Conservation (phyloP, 1,139 yeast species). For the Pichia kudriavzevii region DNA sequence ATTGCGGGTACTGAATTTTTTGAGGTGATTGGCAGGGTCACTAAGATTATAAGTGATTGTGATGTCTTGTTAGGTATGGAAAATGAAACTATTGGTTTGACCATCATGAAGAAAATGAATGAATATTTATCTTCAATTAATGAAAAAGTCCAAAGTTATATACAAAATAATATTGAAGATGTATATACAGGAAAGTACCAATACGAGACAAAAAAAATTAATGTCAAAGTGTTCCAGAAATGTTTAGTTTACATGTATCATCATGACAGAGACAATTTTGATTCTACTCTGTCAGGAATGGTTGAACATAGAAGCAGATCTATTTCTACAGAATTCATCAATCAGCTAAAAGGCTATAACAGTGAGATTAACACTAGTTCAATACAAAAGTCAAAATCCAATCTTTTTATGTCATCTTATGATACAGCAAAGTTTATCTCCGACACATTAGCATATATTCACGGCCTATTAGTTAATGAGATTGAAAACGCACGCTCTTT, state of each 20-base stretch:
- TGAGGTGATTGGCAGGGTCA: conserved; percentile 50
- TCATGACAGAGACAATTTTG: conserved; percentile 33
- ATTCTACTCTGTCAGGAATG: conserved; percentile 48
- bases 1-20: conserved; percentile 55
- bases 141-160: conserved; percentile 38
- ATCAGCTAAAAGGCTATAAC: conserved; percentile 39
- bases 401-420: conserved; percentile 61
- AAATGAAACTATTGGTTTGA: conserved; percentile 63
- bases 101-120: conserved; percentile 57
- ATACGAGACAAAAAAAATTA: conserved; percentile 9
- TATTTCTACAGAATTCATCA: conserved; percentile 51
- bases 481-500: conserved; percentile 61
- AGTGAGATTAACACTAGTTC: conserved; percentile 16
- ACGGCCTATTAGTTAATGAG: conserved; percentile 84
- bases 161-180: conserved; percentile 26
- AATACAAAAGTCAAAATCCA: conserved; percentile 20
- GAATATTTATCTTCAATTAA: conserved; percentile 45
- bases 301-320: conserved; percentile 51
- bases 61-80: conserved; percentile 61
- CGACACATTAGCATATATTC: conserved; percentile 83
- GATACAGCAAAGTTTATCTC: conserved; percentile 82
- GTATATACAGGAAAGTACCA: conserved; percentile 19
- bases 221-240: conserved; percentile 21
- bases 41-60: conserved; percentile 58
- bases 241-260: conserved; percentile 24